phyloP scores from a whole-genome alignment of 1,284 basidiomycete species.

The Vanrija pseudolonga region DNA sequence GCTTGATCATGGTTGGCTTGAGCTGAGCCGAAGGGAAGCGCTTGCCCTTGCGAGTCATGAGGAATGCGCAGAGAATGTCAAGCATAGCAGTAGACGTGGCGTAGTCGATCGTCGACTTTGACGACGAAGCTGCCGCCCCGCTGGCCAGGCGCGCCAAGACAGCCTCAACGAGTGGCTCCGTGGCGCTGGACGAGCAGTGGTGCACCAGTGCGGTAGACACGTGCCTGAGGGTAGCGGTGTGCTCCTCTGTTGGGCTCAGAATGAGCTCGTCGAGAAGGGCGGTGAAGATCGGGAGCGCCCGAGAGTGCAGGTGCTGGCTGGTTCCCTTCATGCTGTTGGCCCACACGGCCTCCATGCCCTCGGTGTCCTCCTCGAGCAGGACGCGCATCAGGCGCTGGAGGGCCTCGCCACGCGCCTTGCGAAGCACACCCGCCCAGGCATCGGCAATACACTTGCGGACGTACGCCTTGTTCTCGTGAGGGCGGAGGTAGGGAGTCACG shows the following conservation, averaged over 20 bases:
- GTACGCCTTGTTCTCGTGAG: conserved; percentile 37
- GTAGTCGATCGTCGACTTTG: conserved; percentile 1
- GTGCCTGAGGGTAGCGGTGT: conserved; percentile 43
- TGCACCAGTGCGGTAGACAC: conserved; percentile 73
- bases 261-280: conserved; percentile 51
- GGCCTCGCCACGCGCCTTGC: conserved; percentile 40
- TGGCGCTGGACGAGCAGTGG: conserved; percentile 66
- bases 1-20: conserved; percentile 36
- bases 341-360: conserved; percentile 44
- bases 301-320: conserved; percentile 74
- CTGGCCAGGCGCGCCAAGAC: conserved; percentile 27
- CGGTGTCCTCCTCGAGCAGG: conserved; percentile 28
- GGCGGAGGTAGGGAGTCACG: conserved; percentile 35
- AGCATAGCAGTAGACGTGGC: conserved; percentile 23
- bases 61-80: conserved; percentile 49
- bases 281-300: conserved; percentile 61
- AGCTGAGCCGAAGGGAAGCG: conserved; percentile 55
- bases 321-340: conserved; percentile 49
- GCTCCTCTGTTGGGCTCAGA: conserved; percentile 33
- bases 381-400: conserved; percentile 29
- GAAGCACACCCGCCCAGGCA: conserved; percentile 45
- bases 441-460: conserved; percentile 47
- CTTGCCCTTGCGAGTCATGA: conserved; percentile 48
- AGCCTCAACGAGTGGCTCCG: conserved; percentile 58
- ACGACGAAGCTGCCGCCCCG: conserved; percentile 11